Evolutionary conservation across 257 asterid genomes (phyloP).

Genomic region (Plantago elongata): DNA sequence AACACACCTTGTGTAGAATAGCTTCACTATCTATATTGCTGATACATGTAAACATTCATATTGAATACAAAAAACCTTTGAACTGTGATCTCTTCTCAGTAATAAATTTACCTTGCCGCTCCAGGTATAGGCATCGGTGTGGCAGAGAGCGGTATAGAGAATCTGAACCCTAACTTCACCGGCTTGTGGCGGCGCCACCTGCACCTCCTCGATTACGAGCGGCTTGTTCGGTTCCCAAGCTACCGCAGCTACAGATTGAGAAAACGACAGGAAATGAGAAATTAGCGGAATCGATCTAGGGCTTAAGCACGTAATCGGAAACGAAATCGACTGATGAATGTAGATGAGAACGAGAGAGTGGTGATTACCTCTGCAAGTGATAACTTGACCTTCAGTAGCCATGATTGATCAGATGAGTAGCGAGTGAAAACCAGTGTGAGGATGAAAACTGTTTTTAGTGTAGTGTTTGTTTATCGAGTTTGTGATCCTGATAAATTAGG

Average conservation of each 20-base stretch:
- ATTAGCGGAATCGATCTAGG: background rate
- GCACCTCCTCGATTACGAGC: conserved; percentile 77
- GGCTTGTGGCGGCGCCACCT: conserved; percentile 93
- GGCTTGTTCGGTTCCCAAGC: conserved; percentile 99
- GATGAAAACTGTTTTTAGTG: too few relatives aligned
- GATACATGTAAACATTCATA: too few relatives aligned
- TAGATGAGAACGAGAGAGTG: background rate
- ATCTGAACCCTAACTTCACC: conserved; percentile 83
- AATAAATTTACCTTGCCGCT: conserved; percentile 66
- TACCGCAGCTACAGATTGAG: conserved; percentile 63
- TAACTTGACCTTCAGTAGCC: conserved; percentile 84
- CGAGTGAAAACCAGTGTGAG: too few relatives aligned
- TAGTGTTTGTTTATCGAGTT: too few relatives aligned
- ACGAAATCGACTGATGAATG: background rate
- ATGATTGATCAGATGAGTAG: conserved; percentile 16
- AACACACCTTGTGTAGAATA: too few relatives aligned
- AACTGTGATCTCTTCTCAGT: too few relatives aligned
- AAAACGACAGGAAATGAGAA: background rate
- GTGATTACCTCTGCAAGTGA: conserved; percentile 81
- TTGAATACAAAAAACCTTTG: too few relatives aligned
- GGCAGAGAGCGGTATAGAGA: conserved; percentile 79
- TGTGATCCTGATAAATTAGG: too few relatives aligned
- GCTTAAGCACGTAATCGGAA: background rate
- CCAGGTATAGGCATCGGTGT: conserved; percentile 95
- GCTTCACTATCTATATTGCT: too few relatives aligned